Percentiles rank a stretch among this genome's conserved stretches.
phyloP scores from a whole-genome alignment of 176 grass and related monocot species.

The Stipa capillata region DNA sequence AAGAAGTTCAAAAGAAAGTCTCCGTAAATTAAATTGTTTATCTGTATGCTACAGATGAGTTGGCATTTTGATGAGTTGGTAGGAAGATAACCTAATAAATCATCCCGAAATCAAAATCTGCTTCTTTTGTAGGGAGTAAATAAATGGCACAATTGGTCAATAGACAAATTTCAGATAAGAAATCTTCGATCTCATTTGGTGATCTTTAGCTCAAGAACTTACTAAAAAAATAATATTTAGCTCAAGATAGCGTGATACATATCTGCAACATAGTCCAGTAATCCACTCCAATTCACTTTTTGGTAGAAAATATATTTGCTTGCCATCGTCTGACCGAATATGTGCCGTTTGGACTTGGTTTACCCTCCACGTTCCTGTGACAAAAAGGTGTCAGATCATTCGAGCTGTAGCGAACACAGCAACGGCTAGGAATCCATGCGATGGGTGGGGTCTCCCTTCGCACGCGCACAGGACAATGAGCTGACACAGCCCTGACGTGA shows the following conservation, averaged over 20 bases:
- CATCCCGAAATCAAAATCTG: background rate
- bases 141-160: background rate
- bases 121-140: too few relatives aligned
- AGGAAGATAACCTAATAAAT: background rate
- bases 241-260: too few relatives aligned
- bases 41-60: too few relatives aligned
- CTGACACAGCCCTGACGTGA: background rate
- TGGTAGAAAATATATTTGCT: too few relatives aligned
- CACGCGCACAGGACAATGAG: background rate
- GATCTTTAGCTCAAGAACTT: too few relatives aligned
- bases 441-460: background rate
- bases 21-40: too few relatives aligned
- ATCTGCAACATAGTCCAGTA: background rate
- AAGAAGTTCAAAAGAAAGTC: too few relatives aligned
- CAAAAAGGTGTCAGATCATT: too few relatives aligned
- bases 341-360: background rate
- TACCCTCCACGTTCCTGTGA: background rate
- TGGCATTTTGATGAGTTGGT: background rate
- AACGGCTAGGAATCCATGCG: conserved; percentile 23
- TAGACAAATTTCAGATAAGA: too few relatives aligned
- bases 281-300: background rate
- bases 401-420: background rate
- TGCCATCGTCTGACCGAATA: background rate
- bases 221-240: too few relatives aligned
- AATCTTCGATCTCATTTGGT: too few relatives aligned